Percentiles rank a stretch among this genome's conserved stretches.
Evolutionary conservation across 176 grass and related monocot species (phyloP).

Genomic region (Aegilops speltoides): DNA sequence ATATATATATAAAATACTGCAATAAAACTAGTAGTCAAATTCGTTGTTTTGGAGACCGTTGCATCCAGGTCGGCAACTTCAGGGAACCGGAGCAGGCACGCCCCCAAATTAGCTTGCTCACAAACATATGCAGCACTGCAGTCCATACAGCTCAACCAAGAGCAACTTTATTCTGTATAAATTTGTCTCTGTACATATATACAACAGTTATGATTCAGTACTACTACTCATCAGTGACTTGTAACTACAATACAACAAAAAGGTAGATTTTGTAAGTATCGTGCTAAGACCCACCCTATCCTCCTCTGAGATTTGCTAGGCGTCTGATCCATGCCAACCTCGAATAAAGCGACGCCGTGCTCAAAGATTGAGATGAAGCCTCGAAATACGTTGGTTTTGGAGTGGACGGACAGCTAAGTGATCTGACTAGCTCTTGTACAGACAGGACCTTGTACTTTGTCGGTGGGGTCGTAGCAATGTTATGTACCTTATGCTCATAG

Average conservation of each 20-base stretch:
- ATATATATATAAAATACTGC: too few relatives aligned
- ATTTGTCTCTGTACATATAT: slow-evolving; percentile 52
- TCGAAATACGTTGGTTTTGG: slow-evolving; percentile 93
- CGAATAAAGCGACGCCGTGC: neutral
- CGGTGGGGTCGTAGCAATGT: slow-evolving; percentile 74
- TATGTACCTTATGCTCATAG: slow-evolving; percentile 88
- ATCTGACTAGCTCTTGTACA: slow-evolving; percentile 71
- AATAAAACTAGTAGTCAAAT: neutral
- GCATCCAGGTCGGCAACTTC: neutral
- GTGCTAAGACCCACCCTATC: slow-evolving; percentile 31
- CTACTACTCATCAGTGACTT: slow-evolving; percentile 26
- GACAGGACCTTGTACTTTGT: slow-evolving; percentile 68
- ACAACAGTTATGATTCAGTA: slow-evolving; percentile 38
- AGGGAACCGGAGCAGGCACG: neutral
- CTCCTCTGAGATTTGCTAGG: slow-evolving; percentile 52
- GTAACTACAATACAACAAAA: slow-evolving; percentile 43
- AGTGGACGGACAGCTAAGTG: slow-evolving; percentile 66
- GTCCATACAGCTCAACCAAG: slow-evolving; percentile 19
- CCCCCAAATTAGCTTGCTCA: neutral
- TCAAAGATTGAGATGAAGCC: slow-evolving; percentile 41
- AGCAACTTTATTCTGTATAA: slow-evolving; percentile 43
- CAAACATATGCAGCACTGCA: neutral
- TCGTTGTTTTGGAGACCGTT: neutral
- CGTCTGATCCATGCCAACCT: slow-evolving; percentile 59
- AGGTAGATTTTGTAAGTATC: slow-evolving; percentile 37